A percentile compares a stretch with the other conserved stretches of the same genome.
Evolutionary conservation across 768 basidiomycete genomes (phyloP).

Genomic region (Amanita muscaria): DNA sequence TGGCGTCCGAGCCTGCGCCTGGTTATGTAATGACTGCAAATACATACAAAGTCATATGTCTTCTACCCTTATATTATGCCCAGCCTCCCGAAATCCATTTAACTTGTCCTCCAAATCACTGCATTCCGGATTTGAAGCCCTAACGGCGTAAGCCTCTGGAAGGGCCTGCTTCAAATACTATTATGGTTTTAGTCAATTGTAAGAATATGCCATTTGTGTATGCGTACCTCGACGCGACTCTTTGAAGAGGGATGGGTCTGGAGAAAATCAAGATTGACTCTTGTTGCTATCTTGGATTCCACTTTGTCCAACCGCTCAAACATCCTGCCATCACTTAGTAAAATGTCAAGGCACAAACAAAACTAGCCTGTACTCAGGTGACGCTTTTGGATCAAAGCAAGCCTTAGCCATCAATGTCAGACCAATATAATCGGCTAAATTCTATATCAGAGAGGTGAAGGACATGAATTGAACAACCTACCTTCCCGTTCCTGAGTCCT

Average conservation of each 20-base stretch:
- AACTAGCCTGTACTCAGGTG: conserved; percentile 48
- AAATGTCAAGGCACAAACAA: not conserved
- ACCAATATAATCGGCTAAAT: conserved; percentile 78
- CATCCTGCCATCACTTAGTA: conserved; percentile 37
- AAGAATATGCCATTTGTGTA: not conserved
- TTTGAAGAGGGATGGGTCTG: conserved; percentile 74
- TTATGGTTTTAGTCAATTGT: not conserved
- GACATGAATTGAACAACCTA: too few relatives aligned
- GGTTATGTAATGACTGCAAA: too few relatives aligned
- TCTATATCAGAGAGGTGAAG: not conserved
- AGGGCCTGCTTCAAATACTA: conserved; percentile 47
- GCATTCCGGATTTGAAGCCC: conserved; percentile 51
- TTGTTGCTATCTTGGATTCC: conserved; percentile 34
- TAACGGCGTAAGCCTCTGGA: conserved; percentile 48
- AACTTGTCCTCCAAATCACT: conserved; percentile 29
- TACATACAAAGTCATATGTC: too few relatives aligned
- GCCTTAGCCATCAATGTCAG: conserved; percentile 71
- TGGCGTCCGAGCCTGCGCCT: too few relatives aligned
- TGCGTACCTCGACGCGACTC: conserved; percentile 60
- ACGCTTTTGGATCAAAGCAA: conserved; percentile 77
- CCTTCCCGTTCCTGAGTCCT: conserved; percentile 78
- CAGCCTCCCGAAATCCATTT: conserved; percentile 22
- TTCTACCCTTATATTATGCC: not conserved
- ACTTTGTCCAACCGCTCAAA: conserved; percentile 56
- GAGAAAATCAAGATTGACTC: conserved; percentile 44